These are phyloP conservation scores for Naematelia aurantialba DNA, from an alignment of 768 basidiomycete genomes.

Conservation along the genomic window DNA sequence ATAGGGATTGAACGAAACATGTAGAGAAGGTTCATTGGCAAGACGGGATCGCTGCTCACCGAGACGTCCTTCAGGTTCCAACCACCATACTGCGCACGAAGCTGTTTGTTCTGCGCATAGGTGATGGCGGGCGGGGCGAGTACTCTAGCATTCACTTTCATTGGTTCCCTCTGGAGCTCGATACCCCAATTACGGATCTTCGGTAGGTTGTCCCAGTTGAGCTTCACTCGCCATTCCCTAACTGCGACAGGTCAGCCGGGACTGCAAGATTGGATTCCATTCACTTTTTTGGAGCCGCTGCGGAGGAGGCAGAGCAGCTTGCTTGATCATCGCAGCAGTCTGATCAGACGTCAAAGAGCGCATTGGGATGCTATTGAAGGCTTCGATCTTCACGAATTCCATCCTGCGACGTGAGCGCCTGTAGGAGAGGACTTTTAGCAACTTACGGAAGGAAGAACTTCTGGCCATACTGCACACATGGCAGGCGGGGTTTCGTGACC, in stretches of 20 bases:
- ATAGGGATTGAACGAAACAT: neutral
- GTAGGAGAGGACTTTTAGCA: neutral
- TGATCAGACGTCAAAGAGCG: conserved; percentile 35
- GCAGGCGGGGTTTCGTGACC: conserved; percentile 43
- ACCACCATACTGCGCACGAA: conserved; percentile 13
- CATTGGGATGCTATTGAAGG: conserved; percentile 44
- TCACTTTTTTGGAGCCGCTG: conserved; percentile 35
- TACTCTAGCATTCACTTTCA: conserved; percentile 41
- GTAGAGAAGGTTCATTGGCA: neutral
- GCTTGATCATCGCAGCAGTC: conserved; percentile 46
- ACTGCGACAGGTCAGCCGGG: conserved; percentile 16
- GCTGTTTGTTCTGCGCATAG: conserved; percentile 36
- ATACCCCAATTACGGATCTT: conserved; percentile 48
- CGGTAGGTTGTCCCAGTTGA: conserved; percentile 38
- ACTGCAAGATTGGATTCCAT: neutral
- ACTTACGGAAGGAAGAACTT: conserved; percentile 46
- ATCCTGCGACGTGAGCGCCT: conserved; percentile 9
- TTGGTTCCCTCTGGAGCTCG: conserved; percentile 35
- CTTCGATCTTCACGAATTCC: conserved; percentile 41
- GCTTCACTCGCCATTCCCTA: conserved; percentile 38
- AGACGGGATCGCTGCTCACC: no score
- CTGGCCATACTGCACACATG: conserved; percentile 39
- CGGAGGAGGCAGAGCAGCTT: conserved; percentile 44
- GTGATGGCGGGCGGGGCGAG: conserved; percentile 36
- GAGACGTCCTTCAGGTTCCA: neutral